Evolutionary conservation across 2,329 filamentous ascomycete species (phyloP), one percentile per base, ranked within the genome.

Genomic region (Penicillium sp.): DNA sequence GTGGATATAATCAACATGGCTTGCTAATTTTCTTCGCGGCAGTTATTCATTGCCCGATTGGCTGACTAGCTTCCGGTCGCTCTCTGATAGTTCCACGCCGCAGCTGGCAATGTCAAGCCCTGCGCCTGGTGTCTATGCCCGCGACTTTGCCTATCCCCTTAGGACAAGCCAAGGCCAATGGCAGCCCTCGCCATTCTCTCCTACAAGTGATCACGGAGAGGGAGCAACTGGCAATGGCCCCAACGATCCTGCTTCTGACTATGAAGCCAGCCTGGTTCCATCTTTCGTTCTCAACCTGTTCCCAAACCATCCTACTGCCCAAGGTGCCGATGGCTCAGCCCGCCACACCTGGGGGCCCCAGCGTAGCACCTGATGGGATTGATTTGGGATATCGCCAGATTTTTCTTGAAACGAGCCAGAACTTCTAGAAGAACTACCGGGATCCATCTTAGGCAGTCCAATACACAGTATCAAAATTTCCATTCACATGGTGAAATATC

Each of bases 1-100:
- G 16, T 25, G 33, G 6, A 46, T 33, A 4, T 2, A 3, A 22
- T 13, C 25, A 29, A 25, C 22, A 22, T 25, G 22, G 22, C 3
- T 25, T 25, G 22, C 11, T 44, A 16, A 44, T 14, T 10, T n/a
- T 9, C n/a, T 3, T 13, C 28, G 9, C 14, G 2, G 7, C 12
- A 49, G 46, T 35, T 41, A 46, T 22, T 22, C 19, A 6, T 46
- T 46, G 10, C 13, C 34, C 16, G 34, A 22, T 39, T 49, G 28
- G 29, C 18, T 8, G 8, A 12, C 14, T 28, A 29, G 31, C 11
- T 4, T 3, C 19, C 19, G 7, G 5, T 14, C 9, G 27, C 7
- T 1, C n/a, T 3, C 19, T 22, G 19, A 22, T 12, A 10, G 22
- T 9, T 6, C 5, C 16, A 16, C 12, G 18, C 9, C 35, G 11